These are phyloP conservation scores for Hypomontagnella submonticulosa DNA, from an alignment of 495 filamentous ascomycete species.

Conservation along the genomic window DNA sequence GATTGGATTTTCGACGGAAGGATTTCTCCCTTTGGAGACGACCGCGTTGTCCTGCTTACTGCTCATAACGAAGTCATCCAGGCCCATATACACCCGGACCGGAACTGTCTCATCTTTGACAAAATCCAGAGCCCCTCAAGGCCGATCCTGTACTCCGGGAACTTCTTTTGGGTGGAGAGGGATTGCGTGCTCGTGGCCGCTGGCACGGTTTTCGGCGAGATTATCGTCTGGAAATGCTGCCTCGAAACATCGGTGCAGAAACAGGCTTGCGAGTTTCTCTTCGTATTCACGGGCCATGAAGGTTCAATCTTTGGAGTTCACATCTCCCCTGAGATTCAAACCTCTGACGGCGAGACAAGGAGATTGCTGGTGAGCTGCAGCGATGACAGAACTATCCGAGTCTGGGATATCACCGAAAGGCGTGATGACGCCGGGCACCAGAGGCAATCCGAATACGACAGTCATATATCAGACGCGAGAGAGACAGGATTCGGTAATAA, in stretches of 20 bases:
- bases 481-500: constrained; percentile 63
- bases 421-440: neutral
- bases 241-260: constrained; percentile 33
- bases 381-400: constrained; percentile 88
- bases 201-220: constrained; percentile 93
- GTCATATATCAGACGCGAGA: constrained; percentile 46
- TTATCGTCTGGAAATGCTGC: constrained; percentile 85
- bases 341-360: constrained; percentile 48
- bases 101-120: constrained; percentile 43
- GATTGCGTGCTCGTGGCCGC: constrained; percentile 78
- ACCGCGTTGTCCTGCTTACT: constrained; percentile 68
- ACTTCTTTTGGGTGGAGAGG: constrained; percentile 68
- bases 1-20: constrained; percentile 91
- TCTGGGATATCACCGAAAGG: constrained; percentile 80
- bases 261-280: constrained; percentile 62
- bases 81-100: constrained; percentile 39
- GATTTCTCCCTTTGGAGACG: constrained; percentile 54
- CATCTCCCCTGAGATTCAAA: constrained; percentile 71
- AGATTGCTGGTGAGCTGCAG: constrained; percentile 89
- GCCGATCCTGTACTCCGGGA: constrained; percentile 89
- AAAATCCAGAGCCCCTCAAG: constrained; percentile 74
- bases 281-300: constrained; percentile 87
- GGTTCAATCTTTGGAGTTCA: constrained; percentile 91
- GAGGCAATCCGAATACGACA: constrained; percentile 25
- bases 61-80: constrained; percentile 81